Evolutionary conservation across 352 stramenopile genomes (phyloP), one percentile per base, ranked within the genome.

Genomic region (Pythium monospermum): DNA sequence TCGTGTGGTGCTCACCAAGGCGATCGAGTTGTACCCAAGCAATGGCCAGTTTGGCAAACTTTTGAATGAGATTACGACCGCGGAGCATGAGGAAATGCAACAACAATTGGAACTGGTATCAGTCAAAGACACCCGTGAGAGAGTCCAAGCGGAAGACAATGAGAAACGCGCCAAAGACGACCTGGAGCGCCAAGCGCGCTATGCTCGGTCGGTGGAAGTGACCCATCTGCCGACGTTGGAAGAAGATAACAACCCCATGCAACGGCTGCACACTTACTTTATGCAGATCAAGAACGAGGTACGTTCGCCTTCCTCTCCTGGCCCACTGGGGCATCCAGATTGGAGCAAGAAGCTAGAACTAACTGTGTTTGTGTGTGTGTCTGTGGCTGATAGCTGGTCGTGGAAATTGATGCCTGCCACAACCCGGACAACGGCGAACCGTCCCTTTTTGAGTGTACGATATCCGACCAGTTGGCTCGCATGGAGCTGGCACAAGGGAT

Each of bases 231-330:
- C 78, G 12, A 71, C 51, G 2, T 57, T 69, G 19, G 59, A 98
- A 30, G 83, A 96, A 31, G 73, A 96, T 42, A 74, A n/a, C 16
- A 59, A 71, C 39, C 54, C 70, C 22, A 65, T 59, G 1, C 44
- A 61, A 36, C 69, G 65, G 40, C 36, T 91, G 8, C 57, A 91
- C 47, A 75, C 51, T 5, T 91, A 88, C 52, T 85, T 87, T 45
- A 73, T 66, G 49, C 66, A 66, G 10, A 83, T 86, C 52, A 85
- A 87, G 31, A 76, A 86, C 37, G 33, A 60, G 28, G 72, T 80
- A 35, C 11, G 61, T 56, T 7, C 4, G 7, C 30, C 6, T 32
- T n/a, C 6, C 4, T 21, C n/a, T n/a, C n/a, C n/a, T n/a, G n/a
- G n/a, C n/a, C n/a, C n/a, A n/a, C 18, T 53, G 6, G 21, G 26